phyloP scores from a whole-genome alignment of 805 yeast species.

The Yamadazyma sp. region DNA sequence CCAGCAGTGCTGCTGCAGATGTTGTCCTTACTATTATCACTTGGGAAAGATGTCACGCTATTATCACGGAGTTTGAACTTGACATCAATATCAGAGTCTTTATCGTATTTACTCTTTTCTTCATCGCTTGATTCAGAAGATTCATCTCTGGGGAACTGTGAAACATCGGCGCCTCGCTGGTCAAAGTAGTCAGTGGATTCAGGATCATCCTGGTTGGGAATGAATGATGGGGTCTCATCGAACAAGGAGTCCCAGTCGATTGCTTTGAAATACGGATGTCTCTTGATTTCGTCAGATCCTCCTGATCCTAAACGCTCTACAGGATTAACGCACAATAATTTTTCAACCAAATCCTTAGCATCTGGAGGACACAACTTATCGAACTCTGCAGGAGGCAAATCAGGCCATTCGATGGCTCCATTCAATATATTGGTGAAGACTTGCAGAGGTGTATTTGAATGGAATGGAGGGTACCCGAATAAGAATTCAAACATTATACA shows the following conservation, averaged over 20 bases:
- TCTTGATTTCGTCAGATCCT: slow-evolving; percentile 76
- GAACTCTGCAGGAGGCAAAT: slow-evolving; percentile 51
- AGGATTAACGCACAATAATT: slow-evolving; percentile 65
- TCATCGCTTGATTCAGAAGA: slow-evolving; percentile 33
- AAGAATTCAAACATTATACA: slow-evolving; percentile 90
- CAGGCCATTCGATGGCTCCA: slow-evolving; percentile 84
- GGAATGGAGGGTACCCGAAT: slow-evolving; percentile 94
- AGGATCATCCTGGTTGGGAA: slow-evolving; percentile 76
- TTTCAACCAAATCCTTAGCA: slow-evolving; percentile 72
- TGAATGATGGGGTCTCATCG: slow-evolving; percentile 73
- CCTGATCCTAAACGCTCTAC: slow-evolving; percentile 67
- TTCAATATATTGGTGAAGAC: slow-evolving; percentile 80
- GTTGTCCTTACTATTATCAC: slow-evolving; percentile 2
- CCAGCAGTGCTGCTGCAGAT: no score
- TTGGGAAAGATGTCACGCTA: not conserved
- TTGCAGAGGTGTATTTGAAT: slow-evolving; percentile 70
- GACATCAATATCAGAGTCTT: slow-evolving; percentile 1
- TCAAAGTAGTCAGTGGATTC: slow-evolving; percentile 92
- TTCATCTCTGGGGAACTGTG: slow-evolving; percentile 55
- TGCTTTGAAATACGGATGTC: slow-evolving; percentile 73
- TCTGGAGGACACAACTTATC: slow-evolving; percentile 52
- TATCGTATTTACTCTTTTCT: slow-evolving; percentile 12
- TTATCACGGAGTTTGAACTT: slow-evolving; percentile 5
- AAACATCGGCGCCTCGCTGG: slow-evolving; percentile 77
- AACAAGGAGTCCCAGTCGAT: slow-evolving; percentile 76